Base-by-base conservation (phyloP, 129 eudicot genomes). In the Arctium lappa region DNA sequence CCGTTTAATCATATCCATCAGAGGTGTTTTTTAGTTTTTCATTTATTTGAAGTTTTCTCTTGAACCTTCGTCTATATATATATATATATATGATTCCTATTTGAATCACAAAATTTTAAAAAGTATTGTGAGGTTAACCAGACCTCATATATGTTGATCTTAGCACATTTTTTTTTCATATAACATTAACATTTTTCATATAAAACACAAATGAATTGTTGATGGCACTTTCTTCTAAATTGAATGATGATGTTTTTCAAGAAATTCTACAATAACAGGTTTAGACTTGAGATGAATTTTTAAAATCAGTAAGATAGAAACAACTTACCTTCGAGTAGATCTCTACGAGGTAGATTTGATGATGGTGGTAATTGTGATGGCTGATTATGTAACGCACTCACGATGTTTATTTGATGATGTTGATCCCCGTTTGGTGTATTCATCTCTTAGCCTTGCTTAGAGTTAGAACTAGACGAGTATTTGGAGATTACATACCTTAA, bases 301-400 rank as follows among this genome's bases (percentile, higher is more conserved):
- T 22, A 13, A 1, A 56, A 56, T 56, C 7, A 22, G 33, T 65
- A 65, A 8, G 11, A 63, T 48, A 50, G 40, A 36, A 3, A 65
- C 16, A 79, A 69, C 46, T 42, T 69, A 79, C 83, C 76, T 8
- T 69, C 72, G 33, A 79, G 46, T 30, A 79, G 83, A 79, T 79
- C 83, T 32, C 76, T 15, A 79, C 76, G 76, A 15, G 83, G 76
- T 16, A 79, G 69, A 69, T 69, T 79, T 36, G 48, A 69, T 36
- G 48, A 69, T 31, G 83, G 66, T 9, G 13, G 82, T 30, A 13
- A 69, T 60, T 74, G 80, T 34, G 70, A n/a, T n/a, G 46, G 75
- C 9, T 69, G 69, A 79, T 79, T 40, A 11, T 29, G 40, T 15
- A 76, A 69, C 31, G 76, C 12, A 33, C 6, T 42, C 12, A 8